Percentiles rank a stretch among this genome's conserved stretches.
Conservation (phyloP, 352 stramenopile genomes). For the Aphanomyces astaci region DNA sequence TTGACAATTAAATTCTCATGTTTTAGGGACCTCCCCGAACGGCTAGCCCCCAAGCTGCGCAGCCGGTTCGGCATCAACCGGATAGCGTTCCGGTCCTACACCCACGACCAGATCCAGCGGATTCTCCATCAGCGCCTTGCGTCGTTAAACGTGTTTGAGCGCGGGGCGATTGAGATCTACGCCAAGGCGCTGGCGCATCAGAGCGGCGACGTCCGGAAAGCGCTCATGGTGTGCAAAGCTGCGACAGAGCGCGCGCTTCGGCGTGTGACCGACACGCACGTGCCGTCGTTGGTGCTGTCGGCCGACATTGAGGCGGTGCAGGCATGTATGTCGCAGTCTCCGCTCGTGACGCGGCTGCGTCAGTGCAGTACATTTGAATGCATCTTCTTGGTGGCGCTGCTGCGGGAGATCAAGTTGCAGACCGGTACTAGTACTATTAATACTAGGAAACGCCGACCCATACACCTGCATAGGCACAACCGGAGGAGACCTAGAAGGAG, state of each 20-base stretch:
- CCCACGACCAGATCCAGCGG: constrained; percentile 43
- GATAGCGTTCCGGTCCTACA: constrained; percentile 67
- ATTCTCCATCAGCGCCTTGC: constrained; percentile 58
- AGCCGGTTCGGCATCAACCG: constrained; percentile 54
- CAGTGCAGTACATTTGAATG: constrained; percentile 66
- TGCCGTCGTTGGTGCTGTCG: constrained; percentile 35
- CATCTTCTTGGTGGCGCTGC: constrained; percentile 55
- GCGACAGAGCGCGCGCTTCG: constrained; percentile 47
- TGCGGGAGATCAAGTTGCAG: constrained; percentile 48
- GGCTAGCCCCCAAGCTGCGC: constrained; percentile 56
- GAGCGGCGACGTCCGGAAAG: constrained; percentile 57
- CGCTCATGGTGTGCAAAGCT: constrained; percentile 58
- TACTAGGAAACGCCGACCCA: neutral
- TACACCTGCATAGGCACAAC: too few species aligned
- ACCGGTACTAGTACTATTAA: constrained; percentile 22
- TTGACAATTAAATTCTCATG: too few species aligned
- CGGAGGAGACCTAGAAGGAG: constrained; percentile 39
- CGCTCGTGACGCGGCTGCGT: constrained; percentile 42
- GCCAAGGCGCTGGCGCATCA: constrained; percentile 58
- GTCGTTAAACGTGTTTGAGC: constrained; percentile 48
- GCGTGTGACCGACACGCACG: constrained; percentile 24
- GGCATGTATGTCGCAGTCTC: constrained; percentile 42
- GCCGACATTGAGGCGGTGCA: constrained; percentile 53
- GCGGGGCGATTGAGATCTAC: constrained; percentile 51
- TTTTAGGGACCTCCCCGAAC: constrained; percentile 54